These are phyloP conservation scores for Leptodontidium sp. DNA, from an alignment of 2,329 filamentous ascomycete genomes.

Conservation along the genomic window DNA sequence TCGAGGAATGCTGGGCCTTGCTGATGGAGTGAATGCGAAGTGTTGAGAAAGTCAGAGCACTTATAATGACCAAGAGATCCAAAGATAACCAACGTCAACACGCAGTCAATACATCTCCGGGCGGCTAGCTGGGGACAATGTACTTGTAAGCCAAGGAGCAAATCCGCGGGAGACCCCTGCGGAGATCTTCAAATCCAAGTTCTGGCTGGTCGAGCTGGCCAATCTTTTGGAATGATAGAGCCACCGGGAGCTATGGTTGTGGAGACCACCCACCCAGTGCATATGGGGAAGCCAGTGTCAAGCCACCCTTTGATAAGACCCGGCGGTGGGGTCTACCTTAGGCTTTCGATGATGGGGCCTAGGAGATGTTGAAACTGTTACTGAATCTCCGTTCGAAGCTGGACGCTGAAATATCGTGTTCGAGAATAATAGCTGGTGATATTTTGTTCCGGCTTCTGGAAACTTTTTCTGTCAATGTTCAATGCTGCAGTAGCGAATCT, in stretches of 20 bases:
- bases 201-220: slow-evolving; percentile 4
- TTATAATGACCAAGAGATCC: slow-evolving; percentile 31
- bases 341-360: slow-evolving; percentile 18
- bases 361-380: slow-evolving; percentile 24
- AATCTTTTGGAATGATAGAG: neutral
- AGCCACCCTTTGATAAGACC: slow-evolving; percentile 23
- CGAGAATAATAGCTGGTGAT: neutral
- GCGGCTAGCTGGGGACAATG: slow-evolving; percentile 19
- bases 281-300: slow-evolving; percentile 21
- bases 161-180: slow-evolving; percentile 36
- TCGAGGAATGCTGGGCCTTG: neutral
- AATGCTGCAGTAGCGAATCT: neutral
- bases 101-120: slow-evolving; percentile 39
- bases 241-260: neutral
- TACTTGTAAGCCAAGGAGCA: slow-evolving; percentile 23
- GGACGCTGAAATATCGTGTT: neutral
- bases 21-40: slow-evolving; percentile 3
- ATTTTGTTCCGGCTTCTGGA: neutral
- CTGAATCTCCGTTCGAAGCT: slow-evolving; percentile 18
- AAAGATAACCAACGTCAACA: slow-evolving; percentile 36
- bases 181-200: slow-evolving; percentile 31
- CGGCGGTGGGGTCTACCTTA: slow-evolving; percentile 1
- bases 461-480: neutral
- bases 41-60: slow-evolving; percentile 14
- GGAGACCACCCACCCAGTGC: slow-evolving; percentile 12